phyloP scores from a whole-genome alignment of 129 eudicot species.

The Arctium minus region DNA sequence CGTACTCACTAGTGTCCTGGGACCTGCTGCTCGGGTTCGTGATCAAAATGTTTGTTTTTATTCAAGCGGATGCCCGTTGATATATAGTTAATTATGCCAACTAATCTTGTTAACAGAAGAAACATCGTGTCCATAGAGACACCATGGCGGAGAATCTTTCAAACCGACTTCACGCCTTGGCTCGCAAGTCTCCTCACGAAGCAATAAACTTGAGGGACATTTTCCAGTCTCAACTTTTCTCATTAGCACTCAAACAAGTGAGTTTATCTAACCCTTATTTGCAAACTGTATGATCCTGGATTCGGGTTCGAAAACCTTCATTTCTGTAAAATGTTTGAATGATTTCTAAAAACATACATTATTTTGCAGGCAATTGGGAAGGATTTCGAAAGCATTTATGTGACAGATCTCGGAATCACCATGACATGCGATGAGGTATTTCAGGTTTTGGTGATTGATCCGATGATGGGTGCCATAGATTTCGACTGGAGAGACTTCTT shows the following conservation, averaged over 20 bases:
- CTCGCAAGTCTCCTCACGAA: conserved; percentile 20
- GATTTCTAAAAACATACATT: neutral
- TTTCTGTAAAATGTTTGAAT: neutral
- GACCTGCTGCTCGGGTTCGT: conserved; percentile 67
- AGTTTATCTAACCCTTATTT: conserved; percentile 5
- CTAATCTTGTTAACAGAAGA: conserved; percentile 31
- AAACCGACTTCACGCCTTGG: conserved; percentile 22
- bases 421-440: conserved; percentile 37
- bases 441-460: conserved; percentile 36
- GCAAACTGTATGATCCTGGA: no score
- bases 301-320: neutral
- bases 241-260: conserved; percentile 61
- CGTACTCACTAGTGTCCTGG: conserved; percentile 49
- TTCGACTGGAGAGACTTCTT: conserved; percentile 70
- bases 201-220: conserved; percentile 45
- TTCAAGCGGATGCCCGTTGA: neutral
- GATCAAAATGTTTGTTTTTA: neutral
- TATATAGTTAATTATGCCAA: neutral
- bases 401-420: conserved; percentile 42
- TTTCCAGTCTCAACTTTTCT: conserved; percentile 61
- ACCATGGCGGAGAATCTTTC: conserved; percentile 36
- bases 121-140: conserved; percentile 47
- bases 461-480: conserved; percentile 46
- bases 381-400: conserved; percentile 39
- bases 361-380: conserved; percentile 9